These are phyloP conservation scores for Mortierella antarctica DNA, from an alignment of 192 early-diverging fungal genomes.

Conservation along the genomic window DNA sequence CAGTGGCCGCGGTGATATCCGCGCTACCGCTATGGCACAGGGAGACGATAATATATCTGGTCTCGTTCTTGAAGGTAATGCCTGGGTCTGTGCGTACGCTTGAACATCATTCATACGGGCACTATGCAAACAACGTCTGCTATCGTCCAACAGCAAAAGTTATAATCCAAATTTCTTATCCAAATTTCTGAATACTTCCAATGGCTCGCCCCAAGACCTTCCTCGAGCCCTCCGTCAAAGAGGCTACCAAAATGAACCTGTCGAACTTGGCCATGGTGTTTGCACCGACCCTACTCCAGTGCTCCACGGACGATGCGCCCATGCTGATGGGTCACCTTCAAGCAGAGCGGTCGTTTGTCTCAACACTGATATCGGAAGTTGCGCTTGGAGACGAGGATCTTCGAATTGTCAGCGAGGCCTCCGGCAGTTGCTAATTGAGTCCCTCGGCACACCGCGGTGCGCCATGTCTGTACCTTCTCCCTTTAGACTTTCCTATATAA, in stretches of 20 bases:
- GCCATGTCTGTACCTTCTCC: no score
- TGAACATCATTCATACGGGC: not conserved
- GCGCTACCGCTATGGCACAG: conserved; percentile 70
- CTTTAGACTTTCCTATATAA: no score
- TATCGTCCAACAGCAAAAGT: not conserved
- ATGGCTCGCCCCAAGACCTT: conserved; percentile 62
- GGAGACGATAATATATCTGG: conserved; percentile 79
- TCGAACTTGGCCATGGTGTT: conserved; percentile 96
- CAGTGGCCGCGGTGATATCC: conserved; percentile 62
- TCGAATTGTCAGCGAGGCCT: conserved; percentile 37
- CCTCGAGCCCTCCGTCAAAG: conserved; percentile 74
- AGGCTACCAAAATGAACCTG: conserved; percentile 90
- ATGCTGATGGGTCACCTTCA: conserved; percentile 59
- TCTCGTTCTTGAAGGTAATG: conserved; percentile 81
- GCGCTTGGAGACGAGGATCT: conserved; percentile 42
- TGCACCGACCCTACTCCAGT: conserved; percentile 93
- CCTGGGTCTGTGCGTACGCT: not conserved
- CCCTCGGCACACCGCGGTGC: no score
- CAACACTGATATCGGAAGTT: conserved; percentile 39
- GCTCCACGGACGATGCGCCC: conserved; percentile 77
- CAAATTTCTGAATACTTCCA: not conserved
- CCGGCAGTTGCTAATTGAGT: not conserved
- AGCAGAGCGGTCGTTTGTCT: conserved; percentile 45
- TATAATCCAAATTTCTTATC: not conserved
- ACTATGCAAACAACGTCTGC: not conserved